Conservation (phyloP, 805 yeast genomes). For the Blastobotrys attinorum region DNA sequence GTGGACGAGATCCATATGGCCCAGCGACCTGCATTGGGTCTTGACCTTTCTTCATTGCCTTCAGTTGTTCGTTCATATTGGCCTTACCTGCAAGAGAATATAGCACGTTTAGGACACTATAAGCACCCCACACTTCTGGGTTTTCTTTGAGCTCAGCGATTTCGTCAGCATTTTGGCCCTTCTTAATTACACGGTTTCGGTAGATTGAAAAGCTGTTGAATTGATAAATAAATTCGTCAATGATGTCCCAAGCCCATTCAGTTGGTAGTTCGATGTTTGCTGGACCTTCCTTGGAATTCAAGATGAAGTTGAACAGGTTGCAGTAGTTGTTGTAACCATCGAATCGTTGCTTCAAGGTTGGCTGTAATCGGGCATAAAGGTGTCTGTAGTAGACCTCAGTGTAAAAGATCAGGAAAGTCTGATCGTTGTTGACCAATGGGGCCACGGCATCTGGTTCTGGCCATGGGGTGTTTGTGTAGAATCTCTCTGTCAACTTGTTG, state of each 20-base stretch:
- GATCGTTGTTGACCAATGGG: slow-evolving; percentile 38
- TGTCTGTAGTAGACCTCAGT: slow-evolving; percentile 46
- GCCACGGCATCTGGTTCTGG: slow-evolving; percentile 38
- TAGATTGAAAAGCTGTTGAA: slow-evolving; percentile 39
- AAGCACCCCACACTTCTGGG: slow-evolving; percentile 39
- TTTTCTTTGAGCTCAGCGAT: slow-evolving; percentile 33
- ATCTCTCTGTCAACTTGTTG: slow-evolving; percentile 39
- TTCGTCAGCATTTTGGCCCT: slow-evolving; percentile 28
- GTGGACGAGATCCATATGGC: slow-evolving; percentile 35
- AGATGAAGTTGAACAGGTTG: slow-evolving; percentile 37
- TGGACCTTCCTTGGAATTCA: slow-evolving; percentile 36
- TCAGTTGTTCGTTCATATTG: slow-evolving; percentile 34
- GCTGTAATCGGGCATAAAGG: slow-evolving; percentile 37
- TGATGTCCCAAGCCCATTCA: slow-evolving; percentile 45
- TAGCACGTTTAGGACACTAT: slow-evolving; percentile 40
- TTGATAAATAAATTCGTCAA: slow-evolving; percentile 46
- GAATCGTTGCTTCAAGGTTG: slow-evolving; percentile 38
- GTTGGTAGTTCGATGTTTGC: slow-evolving; percentile 39
- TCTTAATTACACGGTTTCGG: slow-evolving; percentile 32
- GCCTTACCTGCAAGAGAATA: slow-evolving; percentile 39
- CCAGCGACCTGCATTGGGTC: slow-evolving; percentile 33
- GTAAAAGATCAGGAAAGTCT: slow-evolving; percentile 38
- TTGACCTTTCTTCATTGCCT: slow-evolving; percentile 26
- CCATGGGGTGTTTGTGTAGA: slow-evolving; percentile 37
- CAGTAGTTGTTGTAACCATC: slow-evolving; percentile 44